Base-by-base conservation (phyloP, 495 filamentous ascomycete species). In the Penicillium manginii region DNA sequence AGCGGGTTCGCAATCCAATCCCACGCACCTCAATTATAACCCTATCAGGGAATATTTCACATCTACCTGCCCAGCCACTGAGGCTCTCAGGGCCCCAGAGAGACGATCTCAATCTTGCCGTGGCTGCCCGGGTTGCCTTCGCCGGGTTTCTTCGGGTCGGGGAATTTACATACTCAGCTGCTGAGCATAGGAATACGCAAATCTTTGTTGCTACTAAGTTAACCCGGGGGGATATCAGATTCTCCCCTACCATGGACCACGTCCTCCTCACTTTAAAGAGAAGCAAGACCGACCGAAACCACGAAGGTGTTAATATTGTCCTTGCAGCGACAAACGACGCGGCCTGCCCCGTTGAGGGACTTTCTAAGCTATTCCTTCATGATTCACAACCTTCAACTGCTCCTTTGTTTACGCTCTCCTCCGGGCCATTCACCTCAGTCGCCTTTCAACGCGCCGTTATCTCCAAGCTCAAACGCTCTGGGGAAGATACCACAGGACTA, bases 321-420 rank as follows among this genome's bases (percentile, higher is more conserved):
- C 49, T 58, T 37, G 49, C 49, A 58, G 52, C 42, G 15, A 52
- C 56, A 21, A 49, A 49, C 11, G 35, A 39, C 35, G 35, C 11
- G n/a, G 35, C 35, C 12, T 39, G 35, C 35, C 35, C 35, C 11
- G 56, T 52, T 29, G 50, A 58, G 4, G 49, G 49, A 4, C 56
- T 58, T 58, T 40, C 46, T 48, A 58, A 58, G 49, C 56, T 58
- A 18, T 49, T 52, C 52, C 49, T 58, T 15, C 49, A 52, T 40
- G 56, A 58, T 18, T 49, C 56, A 12, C 52, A 15, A 53, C 39
- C 39, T 40, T 49, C 56, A 37, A 49, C 52, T 18, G 29, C 56
- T 40, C 49, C 40, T 14, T 58, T 58, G 12, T 58, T 58, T 26
- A 23, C 23, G 23, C 23, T 26, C 23, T 26, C 23, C 23, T 26